These are phyloP conservation scores for Yamadazyma olivae DNA, from an alignment of 805 yeast species.

Conservation along the genomic window DNA sequence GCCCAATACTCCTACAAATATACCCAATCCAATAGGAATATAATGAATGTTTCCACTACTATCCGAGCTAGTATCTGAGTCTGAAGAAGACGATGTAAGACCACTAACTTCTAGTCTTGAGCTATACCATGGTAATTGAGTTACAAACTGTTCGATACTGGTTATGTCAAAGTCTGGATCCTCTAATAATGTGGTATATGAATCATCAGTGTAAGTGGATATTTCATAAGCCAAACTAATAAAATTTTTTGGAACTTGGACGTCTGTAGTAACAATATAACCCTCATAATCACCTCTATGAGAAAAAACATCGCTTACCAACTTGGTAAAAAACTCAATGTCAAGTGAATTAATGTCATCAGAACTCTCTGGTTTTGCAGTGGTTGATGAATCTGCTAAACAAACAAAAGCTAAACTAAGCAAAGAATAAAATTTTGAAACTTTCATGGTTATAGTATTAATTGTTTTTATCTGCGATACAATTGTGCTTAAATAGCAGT, in stretches of 20 bases:
- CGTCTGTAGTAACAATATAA: conserved; percentile 23
- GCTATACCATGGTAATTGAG: conserved; percentile 37
- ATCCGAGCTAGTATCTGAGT: not conserved
- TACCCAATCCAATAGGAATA: not conserved
- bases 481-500: no score
- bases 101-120: conserved; percentile 11
- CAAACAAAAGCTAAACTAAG: no score
- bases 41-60: not conserved
- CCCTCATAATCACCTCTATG: conserved; percentile 24
- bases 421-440: no score
- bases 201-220: conserved; percentile 31
- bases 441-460: no score
- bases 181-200: conserved; percentile 35
- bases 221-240: conserved; percentile 26
- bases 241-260: conserved; percentile 23
- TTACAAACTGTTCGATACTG: conserved; percentile 28
- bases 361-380: not conserved
- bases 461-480: no score
- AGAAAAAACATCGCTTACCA: conserved; percentile 30
- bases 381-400: no score
- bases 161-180: conserved; percentile 20
- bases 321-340: conserved; percentile 31
- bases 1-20: not conserved
- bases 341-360: conserved; percentile 11
- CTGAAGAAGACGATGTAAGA: conserved; percentile 2